Conservation (phyloP, 306 rosid species). For the Abrus precatorius region DNA sequence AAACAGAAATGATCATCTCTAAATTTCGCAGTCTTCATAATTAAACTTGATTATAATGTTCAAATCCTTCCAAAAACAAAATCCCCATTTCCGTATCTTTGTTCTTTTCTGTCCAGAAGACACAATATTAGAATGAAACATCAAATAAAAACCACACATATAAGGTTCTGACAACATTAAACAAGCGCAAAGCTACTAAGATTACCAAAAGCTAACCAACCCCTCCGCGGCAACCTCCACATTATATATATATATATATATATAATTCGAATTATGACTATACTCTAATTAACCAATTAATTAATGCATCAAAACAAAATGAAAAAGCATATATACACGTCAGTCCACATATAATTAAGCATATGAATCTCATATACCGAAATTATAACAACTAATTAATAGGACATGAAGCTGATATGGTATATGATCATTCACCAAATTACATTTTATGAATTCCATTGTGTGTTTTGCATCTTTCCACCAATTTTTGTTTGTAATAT, state of each 20-base stretch:
- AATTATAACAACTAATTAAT: not conserved
- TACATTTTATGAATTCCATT: not conserved
- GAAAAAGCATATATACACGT: not conserved
- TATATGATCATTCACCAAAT: conserved; percentile 2
- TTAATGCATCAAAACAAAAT: conserved; percentile 2
- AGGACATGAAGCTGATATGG: not conserved
- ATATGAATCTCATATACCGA: not conserved
- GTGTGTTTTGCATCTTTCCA: conserved; percentile 8
- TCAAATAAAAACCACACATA: conserved; percentile 16
- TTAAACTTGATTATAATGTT: conserved; percentile 35
- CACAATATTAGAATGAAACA: conserved; percentile 32
- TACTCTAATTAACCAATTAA: not conserved
- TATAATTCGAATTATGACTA: not conserved
- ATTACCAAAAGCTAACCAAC: not conserved
- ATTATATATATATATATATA: not conserved
- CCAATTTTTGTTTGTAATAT: not conserved
- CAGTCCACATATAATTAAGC: not conserved
- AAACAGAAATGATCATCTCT: conserved; percentile 41
- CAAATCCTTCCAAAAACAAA: conserved; percentile 32
- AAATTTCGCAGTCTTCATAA: conserved; percentile 38
- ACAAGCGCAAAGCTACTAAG: conserved; percentile 14
- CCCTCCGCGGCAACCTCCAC: not conserved
- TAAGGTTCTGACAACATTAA: conserved; percentile 19
- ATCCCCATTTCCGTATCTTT: conserved; percentile 9
- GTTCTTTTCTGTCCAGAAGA: conserved; percentile 2